Percentiles rank a stretch among this genome's conserved stretches.
These are phyloP conservation scores for Pleurotus djamor DNA, from an alignment of 768 basidiomycete genomes.

Conservation along the genomic window DNA sequence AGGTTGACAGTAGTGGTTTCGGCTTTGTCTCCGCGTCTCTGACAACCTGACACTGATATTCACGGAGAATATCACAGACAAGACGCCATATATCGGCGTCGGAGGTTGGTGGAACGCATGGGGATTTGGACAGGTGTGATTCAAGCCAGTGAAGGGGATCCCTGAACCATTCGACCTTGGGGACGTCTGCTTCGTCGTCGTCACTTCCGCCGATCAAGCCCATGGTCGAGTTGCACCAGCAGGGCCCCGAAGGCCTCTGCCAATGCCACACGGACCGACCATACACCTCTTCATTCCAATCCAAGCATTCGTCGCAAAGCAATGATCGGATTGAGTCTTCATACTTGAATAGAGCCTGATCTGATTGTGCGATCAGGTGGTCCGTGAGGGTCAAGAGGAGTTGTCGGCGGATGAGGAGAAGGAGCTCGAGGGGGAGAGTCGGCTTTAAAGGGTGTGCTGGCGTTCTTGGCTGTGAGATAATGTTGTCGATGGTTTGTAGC, in stretches of 20 bases:
- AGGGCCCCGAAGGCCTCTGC: conserved; percentile 49
- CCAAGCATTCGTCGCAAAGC: conserved; percentile 48
- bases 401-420: conserved; percentile 47
- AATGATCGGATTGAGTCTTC: conserved; percentile 34
- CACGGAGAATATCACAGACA: conserved; percentile 35
- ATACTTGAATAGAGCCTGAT: conserved; percentile 36
- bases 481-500: conserved; percentile 37
- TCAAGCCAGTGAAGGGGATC: conserved; percentile 47
- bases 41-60: conserved; percentile 39
- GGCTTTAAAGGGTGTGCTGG: neutral
- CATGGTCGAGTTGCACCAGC: conserved; percentile 33
- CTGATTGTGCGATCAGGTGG: conserved; percentile 39
- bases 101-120: conserved; percentile 17
- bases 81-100: conserved; percentile 35
- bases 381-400: conserved; percentile 41
- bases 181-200: neutral
- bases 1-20: neutral
- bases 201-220: neutral
- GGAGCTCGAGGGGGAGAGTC: conserved; percentile 48
- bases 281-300: conserved; percentile 53
- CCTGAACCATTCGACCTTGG: conserved; percentile 26
- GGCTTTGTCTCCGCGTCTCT: conserved; percentile 10
- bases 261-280: conserved; percentile 51
- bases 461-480: conserved; percentile 20
- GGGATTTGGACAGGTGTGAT: conserved; percentile 36